Base-by-base conservation (phyloP, 2,329 filamentous ascomycete species). In the Xylaria sp. region DNA sequence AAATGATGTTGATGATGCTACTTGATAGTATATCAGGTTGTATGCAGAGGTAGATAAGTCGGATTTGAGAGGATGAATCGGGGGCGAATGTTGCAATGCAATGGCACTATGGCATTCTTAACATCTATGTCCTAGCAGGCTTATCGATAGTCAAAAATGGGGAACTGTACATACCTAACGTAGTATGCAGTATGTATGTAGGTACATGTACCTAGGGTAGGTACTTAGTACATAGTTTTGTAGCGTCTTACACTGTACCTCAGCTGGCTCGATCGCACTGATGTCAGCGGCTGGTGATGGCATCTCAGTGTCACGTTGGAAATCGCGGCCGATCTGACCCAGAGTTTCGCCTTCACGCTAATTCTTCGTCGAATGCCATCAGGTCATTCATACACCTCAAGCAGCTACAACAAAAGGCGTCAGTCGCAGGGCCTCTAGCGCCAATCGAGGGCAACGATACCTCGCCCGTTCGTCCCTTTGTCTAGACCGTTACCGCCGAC, bases 231-330 rank as follows among this genome's bases (percentile, higher is more conserved):
- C n/a, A n/a, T n/a, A n/a, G n/a, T n/a, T n/a, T n/a, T n/a, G n/a
- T n/a, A n/a, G n/a, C n/a, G n/a, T n/a, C n/a, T n/a, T n/a, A n/a
- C n/a, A n/a, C n/a, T n/a, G n/a, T n/a, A n/a, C n/a, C n/a, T n/a
- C n/a, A n/a, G n/a, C n/a, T n/a, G n/a, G n/a, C n/a, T 3, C 29
- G 15, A 31, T 49, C 44, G 42, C 49, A 22, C 50, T 65, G 63
- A 65, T 65, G 63, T 65, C 63, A 65, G 57, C 27, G 56, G 39
- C 33, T 50, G 38, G 31, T 61, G 42, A 55, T 51, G 27, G 17
- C 42, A 56, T 56, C 51, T 47, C 9, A 15, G 31, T 38, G 60
- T 55, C 50, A 47, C 42, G 42, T 42, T 49, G 22, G 45, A 20
- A 42, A 39, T 33, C 38, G 38, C 20, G 11, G 59, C 25, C n/a